Evolutionary conservation across 371 early-diverging fungal species (phyloP), one percentile per base, ranked within the genome.

Genomic region (Mortierella sp.): DNA sequence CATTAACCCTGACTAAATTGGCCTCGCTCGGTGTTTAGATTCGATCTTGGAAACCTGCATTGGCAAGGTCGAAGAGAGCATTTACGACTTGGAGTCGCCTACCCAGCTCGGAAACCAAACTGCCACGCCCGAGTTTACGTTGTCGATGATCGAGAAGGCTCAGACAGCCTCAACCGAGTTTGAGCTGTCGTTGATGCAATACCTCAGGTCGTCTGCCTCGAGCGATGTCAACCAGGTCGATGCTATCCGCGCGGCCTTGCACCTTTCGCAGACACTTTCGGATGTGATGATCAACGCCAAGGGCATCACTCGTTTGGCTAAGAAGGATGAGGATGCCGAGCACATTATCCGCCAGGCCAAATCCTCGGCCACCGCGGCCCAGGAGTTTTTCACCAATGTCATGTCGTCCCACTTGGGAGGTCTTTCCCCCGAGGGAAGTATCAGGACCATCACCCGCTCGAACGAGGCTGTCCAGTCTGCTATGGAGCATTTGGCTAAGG

Each of bases 121-220:
- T 14, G 95, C 97, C 0, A 97, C 98, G 0, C 97, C 98, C 11
- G 97, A 98, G 88, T 95, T 97, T 81, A 96, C 96, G 2, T 88
- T 98, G 38, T 94, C 97, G 3, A 95, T 97, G 88, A 93, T 97
- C 68, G 99, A 99, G 84, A 95, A 96, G 85, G 94, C 94, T 4
- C 93, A 94, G 78, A 94, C 93, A 38, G 90, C 93, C 19, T 95
- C 95, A 24, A 94, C 94, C 31, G 97, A 97, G 72, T 96, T 99
- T 74, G 93, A 91, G 85, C 91, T 89, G 77, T 90, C 93, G 54
- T 95, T 95, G 90, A 94, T 92, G 83, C 91, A 92, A n/a, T 95
- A 95, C 79, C 87, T 96, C 77, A 90, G 95, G 75, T 95, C 84
- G 24, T 95, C 95, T 42, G 93, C 96, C 68, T 81, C 84, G 9